These are phyloP conservation scores for Sporisorium graminicola DNA, from an alignment of 1,284 basidiomycete genomes.

Conservation along the genomic window DNA sequence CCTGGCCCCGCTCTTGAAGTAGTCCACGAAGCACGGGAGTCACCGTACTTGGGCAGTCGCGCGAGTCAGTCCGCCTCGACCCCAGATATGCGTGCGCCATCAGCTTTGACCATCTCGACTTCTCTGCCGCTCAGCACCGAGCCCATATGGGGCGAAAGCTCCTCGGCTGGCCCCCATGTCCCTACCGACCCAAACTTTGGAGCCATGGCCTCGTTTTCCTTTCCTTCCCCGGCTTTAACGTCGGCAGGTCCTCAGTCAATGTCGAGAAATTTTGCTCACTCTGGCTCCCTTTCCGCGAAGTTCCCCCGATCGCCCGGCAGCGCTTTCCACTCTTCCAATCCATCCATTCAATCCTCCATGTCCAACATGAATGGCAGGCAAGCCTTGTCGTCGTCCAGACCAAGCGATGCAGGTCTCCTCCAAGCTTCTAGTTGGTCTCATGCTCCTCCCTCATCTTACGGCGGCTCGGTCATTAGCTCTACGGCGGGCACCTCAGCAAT, in stretches of 20 bases:
- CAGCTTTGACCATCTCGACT: constrained; percentile 29
- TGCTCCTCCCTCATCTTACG: constrained; percentile 45
- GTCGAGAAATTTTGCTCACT: not conserved
- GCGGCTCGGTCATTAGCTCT: constrained; percentile 40
- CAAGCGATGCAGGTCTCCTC: constrained; percentile 26
- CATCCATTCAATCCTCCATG: constrained; percentile 33
- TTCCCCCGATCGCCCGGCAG: constrained; percentile 20
- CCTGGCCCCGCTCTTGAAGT: constrained; percentile 24
- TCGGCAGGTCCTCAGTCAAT: constrained; percentile 2
- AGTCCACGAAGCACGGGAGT: constrained; percentile 38
- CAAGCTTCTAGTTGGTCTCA: constrained; percentile 37
- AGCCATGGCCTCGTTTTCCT: constrained; percentile 35
- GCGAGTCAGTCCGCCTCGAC: constrained; percentile 23
- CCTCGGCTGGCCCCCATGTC: constrained; percentile 1
- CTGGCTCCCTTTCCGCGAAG: constrained; percentile 12
- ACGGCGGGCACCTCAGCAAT: constrained; percentile 15
- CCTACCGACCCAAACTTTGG: constrained; percentile 9
- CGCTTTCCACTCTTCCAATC: constrained; percentile 32
- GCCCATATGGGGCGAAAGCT: constrained; percentile 46
- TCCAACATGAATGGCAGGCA: constrained; percentile 19
- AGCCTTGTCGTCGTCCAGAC: constrained; percentile 10
- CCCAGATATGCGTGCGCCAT: constrained; percentile 13
- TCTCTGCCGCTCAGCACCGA: constrained; percentile 25
- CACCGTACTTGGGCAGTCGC: constrained; percentile 29
- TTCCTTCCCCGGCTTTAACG: constrained; percentile 21